phyloP scores from a whole-genome alignment of 2,329 filamentous ascomycete genomes.

The Endoconidiophora laricicola region DNA sequence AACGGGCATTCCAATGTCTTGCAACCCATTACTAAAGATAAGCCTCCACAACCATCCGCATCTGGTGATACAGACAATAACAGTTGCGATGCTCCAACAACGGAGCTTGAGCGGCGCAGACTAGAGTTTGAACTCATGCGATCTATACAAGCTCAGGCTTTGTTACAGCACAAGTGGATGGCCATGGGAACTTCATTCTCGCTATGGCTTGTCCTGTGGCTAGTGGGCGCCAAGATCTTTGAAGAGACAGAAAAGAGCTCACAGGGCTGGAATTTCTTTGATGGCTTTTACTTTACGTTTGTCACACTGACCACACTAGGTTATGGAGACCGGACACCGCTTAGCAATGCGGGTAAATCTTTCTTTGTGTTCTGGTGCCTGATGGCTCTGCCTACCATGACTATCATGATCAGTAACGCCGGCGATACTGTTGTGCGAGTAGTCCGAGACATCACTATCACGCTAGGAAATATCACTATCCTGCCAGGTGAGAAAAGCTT shows the following conservation, averaged over 20 bases:
- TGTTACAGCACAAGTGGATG: slow-evolving; percentile 54
- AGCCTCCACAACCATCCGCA: not conserved
- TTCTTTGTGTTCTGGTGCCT: slow-evolving; percentile 93
- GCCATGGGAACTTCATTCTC: slow-evolving; percentile 50
- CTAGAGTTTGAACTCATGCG: slow-evolving; percentile 70
- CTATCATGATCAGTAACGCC: slow-evolving; percentile 68
- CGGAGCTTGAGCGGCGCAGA: slow-evolving; percentile 44
- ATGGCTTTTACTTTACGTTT: slow-evolving; percentile 74
- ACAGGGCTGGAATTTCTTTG: slow-evolving; percentile 57
- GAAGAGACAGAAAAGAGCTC: slow-evolving; percentile 32
- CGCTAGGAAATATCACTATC: slow-evolving; percentile 42
- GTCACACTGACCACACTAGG: slow-evolving; percentile 71
- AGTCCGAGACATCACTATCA: slow-evolving; percentile 37
- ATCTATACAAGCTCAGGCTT: slow-evolving; percentile 51
- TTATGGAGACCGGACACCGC: slow-evolving; percentile 64
- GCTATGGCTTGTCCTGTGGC: slow-evolving; percentile 62
- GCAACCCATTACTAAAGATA: slow-evolving; percentile 25
- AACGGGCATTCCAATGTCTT: slow-evolving; percentile 32
- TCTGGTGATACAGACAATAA: not conserved
- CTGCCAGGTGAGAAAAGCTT: slow-evolving; percentile 39
- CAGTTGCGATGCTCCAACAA: not conserved
- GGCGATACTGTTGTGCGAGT: slow-evolving; percentile 64
- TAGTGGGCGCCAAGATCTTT: slow-evolving; percentile 64
- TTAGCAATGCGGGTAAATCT: slow-evolving; percentile 60
- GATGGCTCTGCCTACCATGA: slow-evolving; percentile 74